Percentiles rank a stretch among this genome's conserved stretches.
Conservation (phyloP, 2,329 filamentous ascomycete species). For the Penicillium sp. region DNA sequence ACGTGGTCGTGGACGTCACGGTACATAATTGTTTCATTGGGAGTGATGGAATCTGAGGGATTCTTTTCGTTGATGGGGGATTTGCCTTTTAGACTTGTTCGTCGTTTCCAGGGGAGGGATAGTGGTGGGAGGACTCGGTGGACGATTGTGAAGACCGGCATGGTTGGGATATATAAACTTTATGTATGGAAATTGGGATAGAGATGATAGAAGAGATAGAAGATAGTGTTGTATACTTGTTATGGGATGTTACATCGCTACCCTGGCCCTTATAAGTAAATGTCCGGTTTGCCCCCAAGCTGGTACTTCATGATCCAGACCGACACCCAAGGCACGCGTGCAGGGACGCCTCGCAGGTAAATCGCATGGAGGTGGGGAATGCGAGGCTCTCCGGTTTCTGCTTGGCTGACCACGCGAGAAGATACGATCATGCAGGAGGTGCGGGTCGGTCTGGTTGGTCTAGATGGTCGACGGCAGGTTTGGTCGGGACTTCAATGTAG, state of each 20-base stretch:
- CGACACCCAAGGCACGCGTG: conserved; percentile 13
- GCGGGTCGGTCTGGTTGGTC: conserved; percentile 14
- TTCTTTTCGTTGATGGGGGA: not conserved
- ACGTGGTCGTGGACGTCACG: conserved; percentile 17
- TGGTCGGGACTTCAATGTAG: conserved; percentile 20
- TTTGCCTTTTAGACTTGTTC: conserved; percentile 17
- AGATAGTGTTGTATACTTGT: not conserved
- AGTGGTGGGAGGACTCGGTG: conserved; percentile 22
- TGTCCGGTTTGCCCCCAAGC: not conserved
- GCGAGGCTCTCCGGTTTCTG: conserved; percentile 14
- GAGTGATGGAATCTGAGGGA: not conserved
- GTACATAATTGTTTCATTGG: conserved; percentile 10
- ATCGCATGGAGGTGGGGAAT: conserved; percentile 21
- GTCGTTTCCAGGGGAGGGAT: conserved; percentile 17
- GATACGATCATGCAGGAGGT: conserved; percentile 10
- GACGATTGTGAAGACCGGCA: conserved; percentile 22
- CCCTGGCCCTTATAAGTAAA: conserved; percentile 10
- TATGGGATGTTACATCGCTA: not conserved
- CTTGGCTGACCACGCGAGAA: conserved; percentile 24
- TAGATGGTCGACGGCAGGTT: conserved; percentile 16
- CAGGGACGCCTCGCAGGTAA: conserved; percentile 17
- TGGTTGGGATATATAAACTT: not conserved
- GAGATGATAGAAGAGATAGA: not conserved
- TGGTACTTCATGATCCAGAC: conserved; percentile 11
- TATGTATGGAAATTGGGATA: not conserved